Conservation (phyloP, 208 protist species). For the Trypanosoma theileri region DNA sequence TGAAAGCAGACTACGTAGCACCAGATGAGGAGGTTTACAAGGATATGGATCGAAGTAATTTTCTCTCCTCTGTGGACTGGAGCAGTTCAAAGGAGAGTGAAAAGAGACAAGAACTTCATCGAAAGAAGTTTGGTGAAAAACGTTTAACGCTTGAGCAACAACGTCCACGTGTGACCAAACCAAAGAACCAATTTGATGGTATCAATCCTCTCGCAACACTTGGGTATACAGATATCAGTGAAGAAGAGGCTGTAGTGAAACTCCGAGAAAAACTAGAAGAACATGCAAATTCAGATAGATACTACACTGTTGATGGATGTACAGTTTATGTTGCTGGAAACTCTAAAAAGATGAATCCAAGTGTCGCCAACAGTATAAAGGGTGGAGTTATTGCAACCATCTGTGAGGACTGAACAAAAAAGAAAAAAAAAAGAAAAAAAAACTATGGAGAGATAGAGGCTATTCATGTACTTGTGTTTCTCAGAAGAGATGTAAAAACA, state of each 20-base stretch:
- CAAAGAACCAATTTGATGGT: constrained; percentile 87
- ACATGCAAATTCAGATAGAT: constrained; percentile 42
- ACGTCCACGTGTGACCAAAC: constrained; percentile 54
- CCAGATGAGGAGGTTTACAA: constrained; percentile 53
- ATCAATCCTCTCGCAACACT: constrained; percentile 57
- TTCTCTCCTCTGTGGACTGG: constrained; percentile 70
- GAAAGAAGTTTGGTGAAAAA: constrained; percentile 15
- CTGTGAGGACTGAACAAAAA: constrained; percentile 16
- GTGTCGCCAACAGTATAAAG: constrained; percentile 14
- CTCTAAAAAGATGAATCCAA: constrained; percentile 21
- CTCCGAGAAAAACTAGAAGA: constrained; percentile 54
- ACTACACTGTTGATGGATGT: constrained; percentile 74
- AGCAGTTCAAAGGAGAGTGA: constrained; percentile 45
- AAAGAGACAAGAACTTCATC: constrained; percentile 36
- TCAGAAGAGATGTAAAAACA: too few species aligned
- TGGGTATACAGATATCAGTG: constrained; percentile 40
- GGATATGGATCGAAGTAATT: constrained; percentile 59
- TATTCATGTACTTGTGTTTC: background rate
- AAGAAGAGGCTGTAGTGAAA: constrained; percentile 58
- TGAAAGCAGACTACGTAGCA: constrained; percentile 61
- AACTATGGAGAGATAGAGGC: background rate
- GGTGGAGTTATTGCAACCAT: constrained; percentile 27
- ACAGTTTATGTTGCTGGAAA: constrained; percentile 75
- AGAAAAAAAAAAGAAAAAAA: background rate
- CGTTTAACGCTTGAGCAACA: background rate